Evolutionary conservation across 345 rosid species (phyloP).

Genomic region (Sisymbrium altissimum): DNA sequence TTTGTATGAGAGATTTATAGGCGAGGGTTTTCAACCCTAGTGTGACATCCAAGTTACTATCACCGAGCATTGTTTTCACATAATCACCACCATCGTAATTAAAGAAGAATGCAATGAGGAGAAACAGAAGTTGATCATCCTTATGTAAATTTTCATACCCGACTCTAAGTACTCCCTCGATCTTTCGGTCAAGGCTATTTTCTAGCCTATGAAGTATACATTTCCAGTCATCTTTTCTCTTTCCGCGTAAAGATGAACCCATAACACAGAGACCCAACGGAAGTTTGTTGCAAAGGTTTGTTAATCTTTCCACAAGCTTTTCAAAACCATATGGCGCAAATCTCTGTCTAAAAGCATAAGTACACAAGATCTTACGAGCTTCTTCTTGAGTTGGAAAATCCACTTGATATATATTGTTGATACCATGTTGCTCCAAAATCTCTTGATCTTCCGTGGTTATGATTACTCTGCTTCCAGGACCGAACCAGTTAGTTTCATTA

Average conservation of each 20-base stretch:
- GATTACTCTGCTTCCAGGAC: background rate
- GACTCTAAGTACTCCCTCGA: background rate
- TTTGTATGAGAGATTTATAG: constrained; percentile 25
- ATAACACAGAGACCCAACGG: too few species aligned
- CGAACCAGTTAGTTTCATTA: background rate
- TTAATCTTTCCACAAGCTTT: background rate
- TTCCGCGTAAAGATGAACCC: too few species aligned
- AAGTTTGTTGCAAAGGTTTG: too few species aligned
- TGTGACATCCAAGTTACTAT: too few species aligned
- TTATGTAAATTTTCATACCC: constrained; percentile 28
- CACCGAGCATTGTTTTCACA: background rate
- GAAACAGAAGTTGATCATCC: constrained; percentile 13
- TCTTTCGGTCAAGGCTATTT: background rate
- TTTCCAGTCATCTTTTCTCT: too few species aligned
- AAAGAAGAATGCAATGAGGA: constrained; percentile 35
- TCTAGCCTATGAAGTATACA: too few species aligned
- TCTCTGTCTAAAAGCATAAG: background rate
- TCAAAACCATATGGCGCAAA: background rate
- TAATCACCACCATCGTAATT: background rate
- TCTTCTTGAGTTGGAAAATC: background rate
- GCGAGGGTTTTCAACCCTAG: too few species aligned
- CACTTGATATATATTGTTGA: background rate
- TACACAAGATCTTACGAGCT: background rate
- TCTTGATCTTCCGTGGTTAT: background rate
- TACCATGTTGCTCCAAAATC: background rate